A percentile compares a stretch with the other conserved stretches of the same genome.
Conservation (phyloP, 176 grass and related monocot species). For the Dendrocalamus sinicus region DNA sequence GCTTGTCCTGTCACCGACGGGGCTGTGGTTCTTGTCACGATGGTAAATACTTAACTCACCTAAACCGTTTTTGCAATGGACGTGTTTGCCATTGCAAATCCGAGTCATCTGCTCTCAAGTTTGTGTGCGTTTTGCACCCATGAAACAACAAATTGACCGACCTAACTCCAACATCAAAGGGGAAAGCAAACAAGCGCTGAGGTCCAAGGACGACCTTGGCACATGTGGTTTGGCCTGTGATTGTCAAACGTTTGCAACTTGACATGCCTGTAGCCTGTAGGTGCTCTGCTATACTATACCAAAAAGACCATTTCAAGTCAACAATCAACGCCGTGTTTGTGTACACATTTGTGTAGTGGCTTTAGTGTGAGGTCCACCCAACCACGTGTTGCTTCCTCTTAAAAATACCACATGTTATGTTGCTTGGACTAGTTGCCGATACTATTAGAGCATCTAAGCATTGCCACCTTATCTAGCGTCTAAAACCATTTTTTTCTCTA, state of each 20-base stretch:
- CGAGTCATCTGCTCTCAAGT: background rate
- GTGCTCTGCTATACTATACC: background rate
- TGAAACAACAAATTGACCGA: background rate
- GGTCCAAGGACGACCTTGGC: background rate
- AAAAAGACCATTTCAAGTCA: background rate
- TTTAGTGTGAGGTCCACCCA: background rate
- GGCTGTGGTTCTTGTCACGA: background rate
- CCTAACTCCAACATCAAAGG: background rate
- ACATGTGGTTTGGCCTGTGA: conserved; percentile 15
- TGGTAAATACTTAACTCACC: background rate
- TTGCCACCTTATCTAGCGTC: no score
- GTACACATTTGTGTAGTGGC: background rate
- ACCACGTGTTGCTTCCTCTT: background rate
- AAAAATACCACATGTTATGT: background rate
- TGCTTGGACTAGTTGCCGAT: background rate
- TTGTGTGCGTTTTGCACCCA: background rate
- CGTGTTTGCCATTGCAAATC: background rate
- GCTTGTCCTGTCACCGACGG: conserved; percentile 18
- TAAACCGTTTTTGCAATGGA: background rate
- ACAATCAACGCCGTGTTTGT: background rate
- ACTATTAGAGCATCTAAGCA: no score
- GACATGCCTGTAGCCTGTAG: background rate
- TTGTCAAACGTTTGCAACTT: conserved; percentile 21
- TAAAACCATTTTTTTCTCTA: no score
- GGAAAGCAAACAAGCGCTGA: background rate